Percentiles rank a stretch among this genome's conserved stretches.
Conservation (phyloP, 2,329 filamentous ascomycete genomes). For the Paecilomyces variotii region DNA sequence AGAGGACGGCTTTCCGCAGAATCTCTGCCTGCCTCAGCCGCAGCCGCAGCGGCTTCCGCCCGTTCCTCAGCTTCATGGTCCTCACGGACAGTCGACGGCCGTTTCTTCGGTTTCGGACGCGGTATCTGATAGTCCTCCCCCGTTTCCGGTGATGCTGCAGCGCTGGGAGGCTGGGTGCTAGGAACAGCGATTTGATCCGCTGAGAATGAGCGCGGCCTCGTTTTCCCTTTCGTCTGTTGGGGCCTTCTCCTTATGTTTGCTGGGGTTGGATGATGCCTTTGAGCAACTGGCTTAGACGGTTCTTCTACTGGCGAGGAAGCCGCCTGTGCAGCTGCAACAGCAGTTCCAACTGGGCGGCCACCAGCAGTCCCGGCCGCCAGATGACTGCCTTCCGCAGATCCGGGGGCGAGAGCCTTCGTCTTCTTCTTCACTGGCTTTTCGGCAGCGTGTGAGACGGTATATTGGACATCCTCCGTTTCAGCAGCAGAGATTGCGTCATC, state of each 20-base stretch:
- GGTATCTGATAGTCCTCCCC: conserved; percentile 13
- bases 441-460: conserved; percentile 14
- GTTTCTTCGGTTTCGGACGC: conserved; percentile 22
- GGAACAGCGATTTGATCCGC: background rate
- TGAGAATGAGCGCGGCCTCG: conserved; percentile 5
- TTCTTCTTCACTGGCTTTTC: conserved; percentile 22
- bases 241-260: background rate
- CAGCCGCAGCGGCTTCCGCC: conserved; percentile 2
- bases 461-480: conserved; percentile 16
- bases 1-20: background rate
- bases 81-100: conserved; percentile 34
- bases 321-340: conserved; percentile 23
- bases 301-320: conserved; percentile 11
- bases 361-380: conserved; percentile 16
- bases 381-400: conserved; percentile 19
- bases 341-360: conserved; percentile 17
- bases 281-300: background rate
- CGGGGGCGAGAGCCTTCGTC: conserved; percentile 15
- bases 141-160: background rate
- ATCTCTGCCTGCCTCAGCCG: background rate
- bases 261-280: background rate
- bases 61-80: conserved; percentile 30
- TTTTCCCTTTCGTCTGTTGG: conserved; percentile 13
- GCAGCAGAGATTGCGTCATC: conserved; percentile 15
- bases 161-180: background rate